phyloP scores from a whole-genome alignment of 352 stramenopile genomes.

The Blastocystis sp. region DNA sequence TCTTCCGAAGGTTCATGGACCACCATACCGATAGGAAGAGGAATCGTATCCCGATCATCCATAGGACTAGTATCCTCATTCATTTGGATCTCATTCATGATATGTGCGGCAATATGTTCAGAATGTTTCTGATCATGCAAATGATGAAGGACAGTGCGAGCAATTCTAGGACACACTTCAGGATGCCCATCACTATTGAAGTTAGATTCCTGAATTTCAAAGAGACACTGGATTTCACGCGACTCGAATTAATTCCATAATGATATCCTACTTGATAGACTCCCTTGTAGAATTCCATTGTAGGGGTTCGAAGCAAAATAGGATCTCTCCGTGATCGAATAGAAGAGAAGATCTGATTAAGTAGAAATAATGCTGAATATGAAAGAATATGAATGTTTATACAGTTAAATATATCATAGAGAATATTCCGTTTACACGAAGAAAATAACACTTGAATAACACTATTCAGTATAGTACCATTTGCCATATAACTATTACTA shows the following conservation, averaged over 20 bases:
- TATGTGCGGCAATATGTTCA: not conserved
- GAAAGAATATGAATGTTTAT: not conserved
- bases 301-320: not conserved
- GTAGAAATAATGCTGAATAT: not conserved
- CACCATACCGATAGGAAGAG: not conserved
- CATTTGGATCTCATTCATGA: not conserved
- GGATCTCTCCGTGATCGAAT: not conserved
- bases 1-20: not conserved
- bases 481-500: constrained; percentile 22
- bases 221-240: constrained; percentile 10
- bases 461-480: not conserved
- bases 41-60: no score
- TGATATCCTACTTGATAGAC: constrained; percentile 30
- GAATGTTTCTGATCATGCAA: not conserved
- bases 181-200: not conserved
- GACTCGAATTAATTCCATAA: no score
- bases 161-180: not conserved
- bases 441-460: constrained; percentile 20
- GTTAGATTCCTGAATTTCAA: constrained; percentile 9
- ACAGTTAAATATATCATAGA: constrained; percentile 52
- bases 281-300: constrained; percentile 3
- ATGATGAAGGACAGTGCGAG: not conserved
- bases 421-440: constrained; percentile 23
- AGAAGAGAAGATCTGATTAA: constrained; percentile 23
- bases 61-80: no score